A percentile compares a stretch with the other conserved stretches of the same genome.
These are phyloP conservation scores for Termitomyces sp. DNA, from an alignment of 1,284 basidiomycete species.

Conservation along the genomic window DNA sequence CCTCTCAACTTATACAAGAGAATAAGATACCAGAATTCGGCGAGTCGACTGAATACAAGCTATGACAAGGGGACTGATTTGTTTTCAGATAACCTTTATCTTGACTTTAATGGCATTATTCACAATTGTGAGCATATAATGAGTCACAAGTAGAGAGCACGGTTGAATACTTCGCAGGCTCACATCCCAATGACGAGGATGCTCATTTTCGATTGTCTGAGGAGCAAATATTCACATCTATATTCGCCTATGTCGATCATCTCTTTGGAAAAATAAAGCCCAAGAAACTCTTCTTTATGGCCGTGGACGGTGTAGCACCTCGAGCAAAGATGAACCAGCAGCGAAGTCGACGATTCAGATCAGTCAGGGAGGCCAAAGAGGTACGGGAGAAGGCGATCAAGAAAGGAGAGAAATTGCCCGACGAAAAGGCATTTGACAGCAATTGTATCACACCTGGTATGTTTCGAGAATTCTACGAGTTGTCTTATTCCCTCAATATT, in stretches of 20 bases:
- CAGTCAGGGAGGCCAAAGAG: conserved; percentile 91
- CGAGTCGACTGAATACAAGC: conserved; percentile 26
- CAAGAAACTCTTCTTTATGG: conserved; percentile 96
- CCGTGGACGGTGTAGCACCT: conserved; percentile 96
- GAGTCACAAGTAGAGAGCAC: neutral
- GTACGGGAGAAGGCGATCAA: conserved; percentile 79
- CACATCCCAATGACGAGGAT: conserved; percentile 91
- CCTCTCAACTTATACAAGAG: conserved; percentile 95
- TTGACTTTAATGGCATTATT: conserved; percentile 99
- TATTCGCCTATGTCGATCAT: conserved; percentile 96
- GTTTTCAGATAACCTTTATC: conserved; percentile 75
- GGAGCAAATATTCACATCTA: conserved; percentile 95
- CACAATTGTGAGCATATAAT: conserved; percentile 72
- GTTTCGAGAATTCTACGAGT: conserved; percentile 22
- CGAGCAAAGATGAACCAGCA: conserved; percentile 99
- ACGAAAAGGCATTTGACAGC: conserved; percentile 94
- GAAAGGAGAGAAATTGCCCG: conserved; percentile 88
- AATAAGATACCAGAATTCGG: conserved; percentile 96
- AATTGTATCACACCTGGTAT: conserved; percentile 98
- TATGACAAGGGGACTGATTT: conserved; percentile 2
- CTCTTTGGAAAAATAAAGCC: conserved; percentile 97
- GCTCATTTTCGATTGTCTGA: conserved; percentile 94
- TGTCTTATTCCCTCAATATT: neutral
- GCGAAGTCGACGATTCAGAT: conserved; percentile 88
- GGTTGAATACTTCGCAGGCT: conserved; percentile 42